phyloP scores from a whole-genome alignment of 352 stramenopile species.

The Phytophthora constricta region DNA sequence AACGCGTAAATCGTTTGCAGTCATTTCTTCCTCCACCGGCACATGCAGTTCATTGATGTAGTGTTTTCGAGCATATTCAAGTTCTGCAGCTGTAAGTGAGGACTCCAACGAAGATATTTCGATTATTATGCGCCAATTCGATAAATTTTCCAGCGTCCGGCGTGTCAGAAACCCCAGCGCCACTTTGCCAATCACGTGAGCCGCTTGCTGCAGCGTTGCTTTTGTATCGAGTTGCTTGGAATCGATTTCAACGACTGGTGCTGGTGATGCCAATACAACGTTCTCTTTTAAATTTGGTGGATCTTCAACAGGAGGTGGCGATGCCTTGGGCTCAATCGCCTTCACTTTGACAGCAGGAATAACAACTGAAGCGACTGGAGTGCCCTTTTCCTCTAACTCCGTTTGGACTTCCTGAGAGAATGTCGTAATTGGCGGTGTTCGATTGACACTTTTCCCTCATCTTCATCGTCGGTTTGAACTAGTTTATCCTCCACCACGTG shows the following conservation, averaged over 20 bases:
- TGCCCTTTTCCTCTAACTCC: conserved; percentile 10
- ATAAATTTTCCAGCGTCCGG: too few species aligned
- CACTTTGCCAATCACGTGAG: conserved; percentile 58
- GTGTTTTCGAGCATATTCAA: too few species aligned
- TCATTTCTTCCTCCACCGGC: too few species aligned
- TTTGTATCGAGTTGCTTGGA: conserved; percentile 9
- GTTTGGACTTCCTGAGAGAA: conserved; percentile 40
- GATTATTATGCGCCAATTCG: too few species aligned
- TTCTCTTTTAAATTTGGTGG: conserved; percentile 8
- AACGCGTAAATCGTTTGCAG: too few species aligned
- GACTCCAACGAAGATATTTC: too few species aligned
- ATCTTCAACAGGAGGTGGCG: conserved; percentile 6
- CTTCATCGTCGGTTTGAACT: conserved; percentile 65
- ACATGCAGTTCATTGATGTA: too few species aligned
- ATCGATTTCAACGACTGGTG: background rate
- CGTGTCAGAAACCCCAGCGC: conserved; percentile 47
- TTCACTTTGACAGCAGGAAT: too few species aligned
- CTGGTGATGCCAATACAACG: background rate
- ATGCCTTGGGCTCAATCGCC: background rate
- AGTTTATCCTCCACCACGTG: conserved; percentile 51
- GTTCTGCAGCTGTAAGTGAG: too few species aligned
- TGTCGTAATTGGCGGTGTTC: background rate
- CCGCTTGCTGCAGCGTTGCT: conserved; percentile 35
- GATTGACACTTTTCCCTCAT: conserved; percentile 12
- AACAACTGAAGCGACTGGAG: background rate